These are phyloP conservation scores for Boletus mariae DNA, from an alignment of 1,284 basidiomycete genomes.

Conservation along the genomic window DNA sequence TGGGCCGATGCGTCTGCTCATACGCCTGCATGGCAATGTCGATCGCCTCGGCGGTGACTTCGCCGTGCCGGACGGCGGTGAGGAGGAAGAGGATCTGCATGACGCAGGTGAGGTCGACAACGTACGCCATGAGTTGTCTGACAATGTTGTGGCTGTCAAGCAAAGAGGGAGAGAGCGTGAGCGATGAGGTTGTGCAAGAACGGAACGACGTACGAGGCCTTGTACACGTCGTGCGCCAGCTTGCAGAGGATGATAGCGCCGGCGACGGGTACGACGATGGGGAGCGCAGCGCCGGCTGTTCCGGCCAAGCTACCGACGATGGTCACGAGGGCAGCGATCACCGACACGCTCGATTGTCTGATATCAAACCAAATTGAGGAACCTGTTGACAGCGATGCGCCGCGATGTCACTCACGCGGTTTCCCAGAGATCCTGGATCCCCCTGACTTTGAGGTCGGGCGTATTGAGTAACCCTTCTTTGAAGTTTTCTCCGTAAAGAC, in stretches of 20 bases:
- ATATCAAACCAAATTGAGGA: too few species aligned
- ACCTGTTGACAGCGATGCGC: too few species aligned
- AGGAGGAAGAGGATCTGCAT: constrained; percentile 10
- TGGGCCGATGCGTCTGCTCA: background rate
- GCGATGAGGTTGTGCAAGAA: background rate
- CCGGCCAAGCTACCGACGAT: background rate
- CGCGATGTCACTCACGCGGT: too few species aligned
- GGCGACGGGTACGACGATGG: background rate
- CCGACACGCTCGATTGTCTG: too few species aligned
- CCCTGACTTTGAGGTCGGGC: background rate
- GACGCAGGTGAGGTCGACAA: constrained; percentile 8
- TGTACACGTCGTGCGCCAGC: background rate
- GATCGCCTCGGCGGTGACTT: background rate
- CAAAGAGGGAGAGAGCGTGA: background rate
- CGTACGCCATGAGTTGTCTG: constrained; percentile 4
- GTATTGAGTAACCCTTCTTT: background rate
- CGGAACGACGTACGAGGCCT: background rate
- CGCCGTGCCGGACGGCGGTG: background rate
- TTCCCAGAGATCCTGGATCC: background rate
- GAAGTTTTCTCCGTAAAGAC: background rate
- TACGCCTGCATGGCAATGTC: background rate
- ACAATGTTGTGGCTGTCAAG: background rate
- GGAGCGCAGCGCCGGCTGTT: too few species aligned
- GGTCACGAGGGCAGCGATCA: too few species aligned
- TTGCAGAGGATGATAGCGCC: background rate